These are phyloP conservation scores for Ophiostoma fasciatum DNA, from an alignment of 2,329 filamentous ascomycete genomes.

Conservation along the genomic window DNA sequence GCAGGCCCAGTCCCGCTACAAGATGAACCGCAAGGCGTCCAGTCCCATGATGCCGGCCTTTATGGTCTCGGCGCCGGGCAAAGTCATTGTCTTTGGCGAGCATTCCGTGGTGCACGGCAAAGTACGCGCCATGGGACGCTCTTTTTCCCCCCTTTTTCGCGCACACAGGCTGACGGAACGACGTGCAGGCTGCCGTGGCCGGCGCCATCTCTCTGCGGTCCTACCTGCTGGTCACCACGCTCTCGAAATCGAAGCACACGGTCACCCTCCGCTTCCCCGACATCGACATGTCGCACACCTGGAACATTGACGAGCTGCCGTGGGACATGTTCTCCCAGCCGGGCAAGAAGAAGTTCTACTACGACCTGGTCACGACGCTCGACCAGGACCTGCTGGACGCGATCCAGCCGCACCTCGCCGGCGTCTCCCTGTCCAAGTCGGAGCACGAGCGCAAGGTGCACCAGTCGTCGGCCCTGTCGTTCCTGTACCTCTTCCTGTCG, in stretches of 20 bases:
- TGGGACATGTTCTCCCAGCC: constrained; percentile 71
- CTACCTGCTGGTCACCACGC: constrained; percentile 87
- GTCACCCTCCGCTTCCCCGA: constrained; percentile 84
- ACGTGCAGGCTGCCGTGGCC: constrained; percentile 64
- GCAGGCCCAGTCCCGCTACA: constrained; percentile 18
- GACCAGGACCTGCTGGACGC: constrained; percentile 71
- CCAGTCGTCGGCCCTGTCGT: constrained; percentile 64
- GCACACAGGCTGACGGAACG: constrained; percentile 5
- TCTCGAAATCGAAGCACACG: constrained; percentile 82
- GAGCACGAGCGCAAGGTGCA: constrained; percentile 72
- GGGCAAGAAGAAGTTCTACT: constrained; percentile 87
- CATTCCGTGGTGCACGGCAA: constrained; percentile 97
- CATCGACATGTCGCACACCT: constrained; percentile 76
- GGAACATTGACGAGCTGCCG: constrained; percentile 84
- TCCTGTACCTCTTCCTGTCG: constrained; percentile 86
- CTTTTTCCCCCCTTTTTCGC: neutral
- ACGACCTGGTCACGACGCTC: constrained; percentile 70
- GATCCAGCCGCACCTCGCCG: constrained; percentile 61
- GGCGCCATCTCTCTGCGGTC: constrained; percentile 90
- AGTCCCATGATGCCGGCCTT: constrained; percentile 70
- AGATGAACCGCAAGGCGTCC: constrained; percentile 39
- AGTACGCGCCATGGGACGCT: constrained; percentile 30
- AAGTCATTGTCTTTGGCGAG: constrained; percentile 96
- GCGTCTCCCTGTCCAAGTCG: constrained; percentile 51
- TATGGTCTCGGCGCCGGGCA: constrained; percentile 95